Evolutionary conservation across 306 rosid species (phyloP).

Genomic region (Vicia villosa): DNA sequence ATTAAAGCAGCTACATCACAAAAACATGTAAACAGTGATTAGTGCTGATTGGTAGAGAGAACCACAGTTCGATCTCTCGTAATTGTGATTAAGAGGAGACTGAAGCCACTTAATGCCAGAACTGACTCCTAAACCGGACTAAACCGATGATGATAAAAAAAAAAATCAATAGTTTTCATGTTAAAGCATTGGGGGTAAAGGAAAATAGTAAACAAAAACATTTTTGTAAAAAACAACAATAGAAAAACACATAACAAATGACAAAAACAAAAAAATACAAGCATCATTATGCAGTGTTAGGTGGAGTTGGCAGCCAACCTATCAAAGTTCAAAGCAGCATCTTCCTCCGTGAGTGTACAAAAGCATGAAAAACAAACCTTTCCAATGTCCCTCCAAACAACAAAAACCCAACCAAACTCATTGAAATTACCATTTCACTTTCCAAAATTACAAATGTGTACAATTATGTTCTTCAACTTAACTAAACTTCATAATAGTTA

Average conservation of each 20-base stretch:
- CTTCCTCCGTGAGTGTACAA: constrained; percentile 24
- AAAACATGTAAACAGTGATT: no score
- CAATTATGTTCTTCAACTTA: background rate
- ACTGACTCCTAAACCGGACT: no score
- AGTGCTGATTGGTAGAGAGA: no score
- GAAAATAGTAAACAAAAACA: background rate
- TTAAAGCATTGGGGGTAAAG: no score
- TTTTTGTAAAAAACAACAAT: background rate
- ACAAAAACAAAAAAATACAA: background rate
- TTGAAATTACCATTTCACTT: background rate
- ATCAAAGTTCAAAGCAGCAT: constrained; percentile 9
- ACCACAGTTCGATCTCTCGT: no score
- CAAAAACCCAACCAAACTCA: background rate
- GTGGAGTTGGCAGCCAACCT: constrained; percentile 39
- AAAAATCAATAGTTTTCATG: no score
- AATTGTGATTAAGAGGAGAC: no score
- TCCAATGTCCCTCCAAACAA: constrained; percentile 16
- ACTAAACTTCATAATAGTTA: background rate
- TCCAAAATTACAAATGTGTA: background rate
- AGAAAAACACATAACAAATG: background rate
- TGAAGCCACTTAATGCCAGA: no score
- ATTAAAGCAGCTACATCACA: no score
- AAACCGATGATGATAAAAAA: no score
- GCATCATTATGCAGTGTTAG: constrained; percentile 1
- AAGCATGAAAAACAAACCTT: constrained; percentile 19